phyloP scores from a whole-genome alignment of 2,329 filamentous ascomycete genomes.

The Fusarium sterilihyphosum region DNA sequence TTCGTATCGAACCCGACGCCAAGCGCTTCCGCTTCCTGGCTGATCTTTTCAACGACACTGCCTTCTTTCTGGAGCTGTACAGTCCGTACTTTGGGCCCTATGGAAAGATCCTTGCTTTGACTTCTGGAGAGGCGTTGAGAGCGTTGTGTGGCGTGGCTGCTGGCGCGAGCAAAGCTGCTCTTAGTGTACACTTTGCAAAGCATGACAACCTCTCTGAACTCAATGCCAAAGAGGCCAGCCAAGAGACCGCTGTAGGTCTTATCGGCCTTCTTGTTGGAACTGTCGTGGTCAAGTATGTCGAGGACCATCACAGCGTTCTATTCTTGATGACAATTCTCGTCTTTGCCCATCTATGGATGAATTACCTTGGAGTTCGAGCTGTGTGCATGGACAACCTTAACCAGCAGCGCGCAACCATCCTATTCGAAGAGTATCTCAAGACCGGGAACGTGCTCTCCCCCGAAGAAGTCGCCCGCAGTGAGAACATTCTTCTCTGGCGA shows the following conservation, averaged over 20 bases:
- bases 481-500: constrained; percentile 68
- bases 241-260: constrained; percentile 92
- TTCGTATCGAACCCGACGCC: constrained; percentile 87
- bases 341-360: constrained; percentile 80
- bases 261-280: constrained; percentile 88
- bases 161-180: constrained; percentile 86
- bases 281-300: constrained; percentile 79
- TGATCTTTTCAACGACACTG: constrained; percentile 87
- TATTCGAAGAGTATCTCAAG: constrained; percentile 69
- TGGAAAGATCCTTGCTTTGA: constrained; percentile 61
- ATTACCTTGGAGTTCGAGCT: constrained; percentile 84
- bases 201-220: constrained; percentile 90
- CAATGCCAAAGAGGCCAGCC: constrained; percentile 93
- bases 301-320: constrained; percentile 78
- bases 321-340: constrained; percentile 76
- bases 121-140: constrained; percentile 61
- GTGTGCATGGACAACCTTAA: constrained; percentile 89
- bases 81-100: constrained; percentile 74
- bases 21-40: constrained; percentile 89
- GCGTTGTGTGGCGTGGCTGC: constrained; percentile 88
- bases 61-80: constrained; percentile 85
- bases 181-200: constrained; percentile 91
- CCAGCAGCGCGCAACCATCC: constrained; percentile 83
- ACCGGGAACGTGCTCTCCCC: constrained; percentile 68
- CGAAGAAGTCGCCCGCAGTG: constrained; percentile 69